phyloP scores from a whole-genome alignment of 257 asterid genomes.

The Petunia axillaris region DNA sequence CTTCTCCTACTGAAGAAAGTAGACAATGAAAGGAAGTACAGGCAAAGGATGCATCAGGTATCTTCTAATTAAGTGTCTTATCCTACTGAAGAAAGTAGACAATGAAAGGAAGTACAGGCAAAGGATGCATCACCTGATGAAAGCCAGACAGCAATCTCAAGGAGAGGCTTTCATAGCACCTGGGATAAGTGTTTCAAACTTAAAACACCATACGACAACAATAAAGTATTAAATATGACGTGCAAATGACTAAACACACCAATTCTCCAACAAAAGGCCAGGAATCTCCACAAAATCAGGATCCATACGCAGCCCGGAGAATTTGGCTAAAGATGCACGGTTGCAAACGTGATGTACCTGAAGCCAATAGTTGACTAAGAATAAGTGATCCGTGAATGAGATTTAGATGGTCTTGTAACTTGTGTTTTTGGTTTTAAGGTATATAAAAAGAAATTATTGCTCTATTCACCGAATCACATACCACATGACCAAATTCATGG shows the following conservation, averaged over 20 bases:
- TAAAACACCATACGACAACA: slow-evolving; percentile 12
- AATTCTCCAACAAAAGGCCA: slow-evolving; percentile 77
- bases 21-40: background rate
- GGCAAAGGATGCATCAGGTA: slow-evolving; percentile 3
- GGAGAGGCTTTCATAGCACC: slow-evolving; percentile 84
- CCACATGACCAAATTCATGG: slow-evolving; percentile 99
- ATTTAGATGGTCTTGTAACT: background rate
- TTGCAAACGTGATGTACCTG: slow-evolving; percentile 91
- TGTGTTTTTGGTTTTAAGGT: too few species aligned
- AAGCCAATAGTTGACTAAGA: slow-evolving; percentile 25
- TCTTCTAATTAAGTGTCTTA: background rate
- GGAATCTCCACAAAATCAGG: slow-evolving; percentile 98
- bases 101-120: background rate
- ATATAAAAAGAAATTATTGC: too few species aligned
- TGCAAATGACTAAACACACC: slow-evolving; percentile 46
- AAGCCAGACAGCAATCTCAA: slow-evolving; percentile 90
- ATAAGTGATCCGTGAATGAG: background rate
- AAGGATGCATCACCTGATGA: slow-evolving; percentile 63
- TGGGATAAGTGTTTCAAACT: slow-evolving; percentile 36
- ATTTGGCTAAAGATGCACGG: slow-evolving; percentile 78
- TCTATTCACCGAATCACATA: slow-evolving; percentile 36
- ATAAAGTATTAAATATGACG: slow-evolving; percentile 7
- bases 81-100: background rate
- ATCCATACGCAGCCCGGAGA: slow-evolving; percentile 92
- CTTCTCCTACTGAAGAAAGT: background rate